phyloP scores from a whole-genome alignment of 345 rosid genomes.

The Eucalyptus sp. region DNA sequence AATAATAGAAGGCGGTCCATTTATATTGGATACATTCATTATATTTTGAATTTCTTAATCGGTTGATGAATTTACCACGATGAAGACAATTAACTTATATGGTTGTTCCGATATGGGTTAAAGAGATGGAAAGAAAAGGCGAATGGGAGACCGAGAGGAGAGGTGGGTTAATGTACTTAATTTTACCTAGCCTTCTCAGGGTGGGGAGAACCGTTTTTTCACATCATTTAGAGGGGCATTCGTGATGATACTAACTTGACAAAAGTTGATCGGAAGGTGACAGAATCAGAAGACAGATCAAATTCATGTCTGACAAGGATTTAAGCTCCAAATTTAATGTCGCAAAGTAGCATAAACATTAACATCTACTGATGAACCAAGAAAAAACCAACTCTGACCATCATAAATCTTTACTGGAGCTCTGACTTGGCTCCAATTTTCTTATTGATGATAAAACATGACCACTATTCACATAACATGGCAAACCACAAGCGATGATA shows the following conservation, averaged over 20 bases:
- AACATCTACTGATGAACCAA: not conserved
- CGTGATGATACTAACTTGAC: not conserved
- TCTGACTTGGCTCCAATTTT: not conserved
- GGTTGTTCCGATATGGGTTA: too few relatives aligned
- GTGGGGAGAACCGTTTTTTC: not conserved
- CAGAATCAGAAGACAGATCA: not conserved
- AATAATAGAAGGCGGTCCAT: too few relatives aligned
- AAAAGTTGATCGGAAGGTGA: not conserved
- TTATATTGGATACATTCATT: too few relatives aligned
- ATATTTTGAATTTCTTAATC: too few relatives aligned
- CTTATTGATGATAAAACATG: not conserved
- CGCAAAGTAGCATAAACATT: not conserved
- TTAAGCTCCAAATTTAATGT: not conserved
- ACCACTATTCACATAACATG: not conserved
- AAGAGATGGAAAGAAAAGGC: too few relatives aligned
- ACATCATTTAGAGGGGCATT: not conserved
- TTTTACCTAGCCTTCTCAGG: not conserved
- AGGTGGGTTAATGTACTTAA: not conserved
- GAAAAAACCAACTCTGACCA: not conserved
- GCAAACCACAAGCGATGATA: not conserved
- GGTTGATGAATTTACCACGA: too few relatives aligned
- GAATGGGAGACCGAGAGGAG: too few relatives aligned
- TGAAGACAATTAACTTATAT: too few relatives aligned
- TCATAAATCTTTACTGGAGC: not conserved
- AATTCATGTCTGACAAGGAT: not conserved